phyloP scores from a whole-genome alignment of 331 rosid genomes.

The Malus hybrid region DNA sequence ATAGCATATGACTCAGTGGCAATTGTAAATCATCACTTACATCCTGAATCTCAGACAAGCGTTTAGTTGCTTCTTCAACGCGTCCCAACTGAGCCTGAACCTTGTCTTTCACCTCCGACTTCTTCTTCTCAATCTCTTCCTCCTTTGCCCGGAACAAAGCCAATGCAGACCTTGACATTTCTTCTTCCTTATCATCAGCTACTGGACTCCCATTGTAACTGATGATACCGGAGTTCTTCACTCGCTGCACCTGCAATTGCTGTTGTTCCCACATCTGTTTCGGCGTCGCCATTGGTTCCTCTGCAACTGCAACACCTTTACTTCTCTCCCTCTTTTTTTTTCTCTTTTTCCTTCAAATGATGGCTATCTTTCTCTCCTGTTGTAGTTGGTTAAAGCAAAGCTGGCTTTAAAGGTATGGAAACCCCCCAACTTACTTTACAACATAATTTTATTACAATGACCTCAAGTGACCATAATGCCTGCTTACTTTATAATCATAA shows the following conservation, averaged over 20 bases:
- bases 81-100: conserved; percentile 67
- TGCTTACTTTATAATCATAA: conserved; percentile 14
- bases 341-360: conserved; percentile 36
- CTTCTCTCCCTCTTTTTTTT: conserved; percentile 11
- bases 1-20: not conserved
- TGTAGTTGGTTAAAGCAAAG: conserved; percentile 45
- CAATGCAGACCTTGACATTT: conserved; percentile 64
- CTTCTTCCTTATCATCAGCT: conserved; percentile 67
- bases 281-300: conserved; percentile 42
- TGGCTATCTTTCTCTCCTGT: conserved; percentile 39
- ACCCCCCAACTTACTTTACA: conserved; percentile 27
- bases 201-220: conserved; percentile 44
- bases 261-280: conserved; percentile 50
- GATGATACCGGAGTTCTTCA: conserved; percentile 46
- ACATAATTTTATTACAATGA: conserved; percentile 13
- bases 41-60: conserved; percentile 71
- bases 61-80: conserved; percentile 58
- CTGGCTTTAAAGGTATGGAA: conserved; percentile 46
- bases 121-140: conserved; percentile 74
- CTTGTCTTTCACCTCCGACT: conserved; percentile 64
- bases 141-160: conserved; percentile 39
- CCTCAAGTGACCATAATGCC: conserved; percentile 28
- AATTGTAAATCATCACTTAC: conserved; percentile 30
- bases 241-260: conserved; percentile 32
- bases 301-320: conserved; percentile 22